A percentile compares a stretch with the other conserved stretches of the same genome.
These are phyloP conservation scores for Apiotrichum veenhuisii DNA, from an alignment of 1,284 basidiomycete genomes.

Conservation along the genomic window DNA sequence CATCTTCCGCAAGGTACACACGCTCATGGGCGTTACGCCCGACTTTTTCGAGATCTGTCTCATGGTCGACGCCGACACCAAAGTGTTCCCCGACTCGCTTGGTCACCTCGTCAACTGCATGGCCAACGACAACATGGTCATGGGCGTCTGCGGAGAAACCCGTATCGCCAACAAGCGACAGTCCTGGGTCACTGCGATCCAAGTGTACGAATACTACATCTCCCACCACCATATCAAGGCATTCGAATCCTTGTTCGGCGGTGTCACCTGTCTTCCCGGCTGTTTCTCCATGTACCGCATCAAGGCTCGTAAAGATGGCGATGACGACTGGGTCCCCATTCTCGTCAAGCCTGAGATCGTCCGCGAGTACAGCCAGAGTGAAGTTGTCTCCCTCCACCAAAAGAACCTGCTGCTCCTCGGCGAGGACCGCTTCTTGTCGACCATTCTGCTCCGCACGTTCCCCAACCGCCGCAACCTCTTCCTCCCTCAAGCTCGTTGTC, in stretches of 20 bases:
- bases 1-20: conserved; percentile 92
- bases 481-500: conserved; percentile 89
- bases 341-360: conserved; percentile 97
- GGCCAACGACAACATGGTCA: conserved; percentile 97
- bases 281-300: conserved; percentile 99
- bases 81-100: conserved; percentile 81
- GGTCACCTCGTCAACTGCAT: conserved; percentile 89
- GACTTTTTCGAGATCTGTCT: conserved; percentile 97
- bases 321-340: conserved; percentile 96
- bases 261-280: conserved; percentile 97
- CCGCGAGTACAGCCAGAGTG: conserved; percentile 91
- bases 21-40: conserved; percentile 97
- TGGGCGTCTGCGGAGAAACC: conserved; percentile 99
- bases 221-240: conserved; percentile 97
- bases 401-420: conserved; percentile 95
- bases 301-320: conserved; percentile 80
- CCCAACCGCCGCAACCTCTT: conserved; percentile 99
- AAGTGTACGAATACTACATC: conserved; percentile 97
- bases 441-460: conserved; percentile 90
- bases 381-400: conserved; percentile 92
- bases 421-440: conserved; percentile 98
- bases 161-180: conserved; percentile 96
- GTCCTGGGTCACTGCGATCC: conserved; percentile 97
- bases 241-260: conserved; percentile 98
- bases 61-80: conserved; percentile 99